Base-by-base conservation (phyloP, 805 yeast genomes). In the Yarrowia keelungensis region DNA sequence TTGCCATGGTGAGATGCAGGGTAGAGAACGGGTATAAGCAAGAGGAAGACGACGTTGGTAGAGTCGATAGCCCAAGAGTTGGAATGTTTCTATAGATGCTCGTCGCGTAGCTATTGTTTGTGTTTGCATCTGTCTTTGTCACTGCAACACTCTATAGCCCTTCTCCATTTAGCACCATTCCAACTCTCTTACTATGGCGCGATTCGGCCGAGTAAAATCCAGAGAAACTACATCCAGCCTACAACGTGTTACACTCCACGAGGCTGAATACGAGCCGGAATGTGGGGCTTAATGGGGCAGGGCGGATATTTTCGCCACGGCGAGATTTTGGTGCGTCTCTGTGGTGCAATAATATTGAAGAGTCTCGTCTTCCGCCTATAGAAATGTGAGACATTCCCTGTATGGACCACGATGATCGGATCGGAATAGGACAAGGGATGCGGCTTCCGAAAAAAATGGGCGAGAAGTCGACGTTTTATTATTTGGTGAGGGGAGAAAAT, bases 241-340 rank as follows among this genome's bases (percentile, higher is more conserved):
- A 45, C 47, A 10, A 45, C 47, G 26, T 45, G 14, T 16, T 15
- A 45, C 47, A 16, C 32, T 22, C 22, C 15, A 49, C 32, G 39
- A 15, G 54, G 56, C 42, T 50, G 56, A 50, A 35, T 35, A 50
- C 56, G 56, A 50, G 56, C 39, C 5, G 9, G 38, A 5, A 14
- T 11, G 10, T 12, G 56, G 22, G 56, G 56, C 26, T n/a, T 3
- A 5, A 26, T 26, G 32, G 2, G 32, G 4, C 7, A 26, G 32
- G 32, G 32, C 32, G 32, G 32, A 16, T 10, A 8, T 45, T 4
- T 16, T 19, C 49, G 49, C 49, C 49, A 19, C 49, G 7, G 14
- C 49, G 19, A 26, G 16, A 15, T 46, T 12, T 46, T 12, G n/a
- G 32, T 26, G 32, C 32, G 32, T 26, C 7, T 3, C 32, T 26